phyloP scores from a whole-genome alignment of 163 green algal genomes.

The Chlamydomonas reinhardtii region DNA sequence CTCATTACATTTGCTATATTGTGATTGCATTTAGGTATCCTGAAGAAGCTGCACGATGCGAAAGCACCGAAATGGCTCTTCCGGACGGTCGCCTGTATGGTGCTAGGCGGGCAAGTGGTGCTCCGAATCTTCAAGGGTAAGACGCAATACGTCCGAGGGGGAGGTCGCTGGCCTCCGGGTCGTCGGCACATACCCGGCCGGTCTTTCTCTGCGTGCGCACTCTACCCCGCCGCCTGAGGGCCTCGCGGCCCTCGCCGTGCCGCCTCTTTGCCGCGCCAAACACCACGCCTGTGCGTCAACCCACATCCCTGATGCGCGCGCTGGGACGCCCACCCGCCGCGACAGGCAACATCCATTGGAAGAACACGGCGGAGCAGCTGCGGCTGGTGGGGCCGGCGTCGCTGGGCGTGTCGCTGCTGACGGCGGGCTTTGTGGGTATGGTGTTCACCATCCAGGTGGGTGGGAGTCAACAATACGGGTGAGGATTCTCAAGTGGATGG shows the following conservation, averaged over 20 bases:
- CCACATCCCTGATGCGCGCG: background rate
- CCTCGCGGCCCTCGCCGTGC: background rate
- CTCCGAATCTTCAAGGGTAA: constrained; percentile 84
- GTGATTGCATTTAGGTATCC: constrained; percentile 34
- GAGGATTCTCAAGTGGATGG: too few species aligned
- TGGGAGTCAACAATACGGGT: too few species aligned
- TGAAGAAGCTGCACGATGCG: constrained; percentile 54
- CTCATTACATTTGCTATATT: background rate
- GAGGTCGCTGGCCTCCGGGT: too few species aligned
- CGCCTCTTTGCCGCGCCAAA: too few species aligned
- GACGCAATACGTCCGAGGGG: too few species aligned
- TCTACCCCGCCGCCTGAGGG: background rate
- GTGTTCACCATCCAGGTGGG: constrained; percentile 99
- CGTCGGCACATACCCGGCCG: too few species aligned
- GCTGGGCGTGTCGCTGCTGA: constrained; percentile 96
- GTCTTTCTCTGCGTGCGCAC: too few species aligned
- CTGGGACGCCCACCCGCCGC: too few species aligned
- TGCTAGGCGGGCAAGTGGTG: constrained; percentile 89
- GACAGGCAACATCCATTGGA: constrained; percentile 90
- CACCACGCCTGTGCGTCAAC: background rate
- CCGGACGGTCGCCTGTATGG: constrained; percentile 80
- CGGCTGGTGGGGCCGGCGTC: constrained; percentile 93
- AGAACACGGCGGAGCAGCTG: constrained; percentile 96
- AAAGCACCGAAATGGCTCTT: constrained; percentile 88
- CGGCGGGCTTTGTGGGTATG: constrained; percentile 98